Percentiles rank a stretch among this genome's conserved stretches.
phyloP scores from a whole-genome alignment of 139 green algal genomes.

The Raphidocelis subcapitata region DNA sequence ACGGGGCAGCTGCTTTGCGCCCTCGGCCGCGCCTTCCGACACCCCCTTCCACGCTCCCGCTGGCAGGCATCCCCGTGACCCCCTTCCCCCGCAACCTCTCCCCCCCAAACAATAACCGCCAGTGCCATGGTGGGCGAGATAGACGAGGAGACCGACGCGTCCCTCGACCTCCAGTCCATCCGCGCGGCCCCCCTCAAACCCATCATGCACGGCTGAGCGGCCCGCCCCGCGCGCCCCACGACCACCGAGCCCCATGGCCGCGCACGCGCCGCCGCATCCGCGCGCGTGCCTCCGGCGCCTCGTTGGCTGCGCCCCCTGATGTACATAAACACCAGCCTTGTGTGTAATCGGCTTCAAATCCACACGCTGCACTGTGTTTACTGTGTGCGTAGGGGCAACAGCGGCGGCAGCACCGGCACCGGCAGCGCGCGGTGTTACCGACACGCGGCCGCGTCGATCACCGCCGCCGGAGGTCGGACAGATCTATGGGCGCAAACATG shows the following conservation, averaged over 20 bases:
- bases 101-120: too few relatives aligned
- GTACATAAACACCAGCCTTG: too few relatives aligned
- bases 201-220: constrained; percentile 53
- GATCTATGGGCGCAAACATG: not conserved
- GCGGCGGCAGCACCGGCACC: too few relatives aligned
- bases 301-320: too few relatives aligned
- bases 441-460: not conserved
- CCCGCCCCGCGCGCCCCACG: not conserved
- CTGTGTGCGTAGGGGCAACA: too few relatives aligned
- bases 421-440: not conserved
- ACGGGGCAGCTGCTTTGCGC: too few relatives aligned
- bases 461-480: not conserved
- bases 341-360: too few relatives aligned
- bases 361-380: too few relatives aligned
- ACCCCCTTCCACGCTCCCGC: too few relatives aligned
- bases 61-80: too few relatives aligned
- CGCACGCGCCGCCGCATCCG: not conserved
- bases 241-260: not conserved
- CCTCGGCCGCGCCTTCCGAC: too few relatives aligned
- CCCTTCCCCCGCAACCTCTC: not conserved
- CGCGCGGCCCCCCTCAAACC: constrained; percentile 75
- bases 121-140: constrained; percentile 94
- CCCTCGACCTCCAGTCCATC: constrained; percentile 68
- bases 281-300: too few relatives aligned
- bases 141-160: constrained; percentile 84